Evolutionary conservation across 2,329 filamentous ascomycete species (phyloP), one percentile per base, ranked within the genome.

Genomic region (Ceratocystis harringtonii): DNA sequence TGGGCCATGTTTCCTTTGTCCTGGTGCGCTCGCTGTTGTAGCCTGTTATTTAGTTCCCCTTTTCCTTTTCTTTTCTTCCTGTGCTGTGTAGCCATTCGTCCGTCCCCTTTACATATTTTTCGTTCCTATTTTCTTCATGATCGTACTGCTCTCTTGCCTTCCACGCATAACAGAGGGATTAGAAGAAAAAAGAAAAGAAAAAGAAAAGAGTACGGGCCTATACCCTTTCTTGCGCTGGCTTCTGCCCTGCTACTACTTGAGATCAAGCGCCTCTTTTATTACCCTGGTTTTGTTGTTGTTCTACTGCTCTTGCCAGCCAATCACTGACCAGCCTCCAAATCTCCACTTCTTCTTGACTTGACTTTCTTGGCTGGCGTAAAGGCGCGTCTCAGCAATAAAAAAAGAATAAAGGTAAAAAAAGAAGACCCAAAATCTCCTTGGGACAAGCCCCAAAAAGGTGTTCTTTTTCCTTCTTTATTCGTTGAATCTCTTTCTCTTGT

Each of bases 241-340:
- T 4, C 19, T 19, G 43, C n/a, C 12, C 19, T 19, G 43, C n/a
- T 43, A 15, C 22, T 3, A 19, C 32, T 25, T 3, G 43, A 5
- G 28, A 19, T 30, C 22, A 19, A 41, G n/a, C 60, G 36, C 25
- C 12, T 30, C 43, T 45, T 10, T 48, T 48, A n/a, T 10, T 19
- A 3, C 3, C 44, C 15, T 19, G 17, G 17, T 7, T 48, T 19
- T 43, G 17, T 41, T 61, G 12, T 50, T 32, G 43, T 62, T 22
- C 43, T 19, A 15, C 60, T 43, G n/a, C 10, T 28, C 3, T 28
- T 43, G 22, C 12, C 30, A 62, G 60, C 41, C 60, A 44, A 45
- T 62, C 41, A 48, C 60, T 15, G 61, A 28, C 43, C 61, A 62
- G 61, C 61, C 61, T 48, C 44, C 44, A 48, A 41, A 50, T 30